Percentiles rank a stretch among this genome's conserved stretches.
These are phyloP conservation scores for Coniosporium tulheliwenetii DNA, from an alignment of 2,329 filamentous ascomycete species.

Conservation along the genomic window DNA sequence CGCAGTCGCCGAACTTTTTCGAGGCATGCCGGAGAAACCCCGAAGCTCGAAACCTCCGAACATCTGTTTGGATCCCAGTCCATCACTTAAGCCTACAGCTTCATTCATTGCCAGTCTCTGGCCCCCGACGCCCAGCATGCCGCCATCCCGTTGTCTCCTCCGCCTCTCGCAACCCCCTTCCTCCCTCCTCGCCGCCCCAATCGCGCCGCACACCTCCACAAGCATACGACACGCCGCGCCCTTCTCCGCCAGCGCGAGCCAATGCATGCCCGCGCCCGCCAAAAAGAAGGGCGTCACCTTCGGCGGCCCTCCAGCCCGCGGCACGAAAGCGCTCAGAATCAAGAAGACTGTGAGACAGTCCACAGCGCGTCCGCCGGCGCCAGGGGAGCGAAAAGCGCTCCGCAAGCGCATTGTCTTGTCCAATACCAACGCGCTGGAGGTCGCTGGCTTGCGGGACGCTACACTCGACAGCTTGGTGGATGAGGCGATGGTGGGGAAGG, in stretches of 20 bases:
- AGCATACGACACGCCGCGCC: neutral
- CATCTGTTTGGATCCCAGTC: too few species aligned
- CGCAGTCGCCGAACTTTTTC: too few species aligned
- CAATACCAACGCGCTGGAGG: constrained; percentile 81
- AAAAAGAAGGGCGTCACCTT: neutral
- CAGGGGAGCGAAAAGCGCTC: constrained; percentile 73
- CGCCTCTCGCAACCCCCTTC: neutral
- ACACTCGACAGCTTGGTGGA: constrained; percentile 38
- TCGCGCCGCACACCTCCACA: neutral
- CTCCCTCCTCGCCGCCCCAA: neutral
- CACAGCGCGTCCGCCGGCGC: constrained; percentile 38
- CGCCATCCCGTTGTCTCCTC: neutral
- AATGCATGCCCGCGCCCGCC: neutral
- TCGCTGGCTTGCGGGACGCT: constrained; percentile 51
- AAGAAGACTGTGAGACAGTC: neutral
- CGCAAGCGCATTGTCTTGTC: constrained; percentile 82
- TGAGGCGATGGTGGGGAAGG: constrained; percentile 42
- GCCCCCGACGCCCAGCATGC: neutral
- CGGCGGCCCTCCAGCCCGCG: neutral
- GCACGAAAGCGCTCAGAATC: neutral
- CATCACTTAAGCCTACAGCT: too few species aligned
- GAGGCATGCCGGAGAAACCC: too few species aligned
- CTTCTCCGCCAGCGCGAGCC: neutral
- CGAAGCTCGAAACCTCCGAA: too few species aligned
- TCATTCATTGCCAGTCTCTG: too few species aligned